A percentile compares a stretch with the other conserved stretches of the same genome.
Evolutionary conservation across 2,329 filamentous ascomycete species (phyloP).

Genomic region (Fusarium devonianum): DNA sequence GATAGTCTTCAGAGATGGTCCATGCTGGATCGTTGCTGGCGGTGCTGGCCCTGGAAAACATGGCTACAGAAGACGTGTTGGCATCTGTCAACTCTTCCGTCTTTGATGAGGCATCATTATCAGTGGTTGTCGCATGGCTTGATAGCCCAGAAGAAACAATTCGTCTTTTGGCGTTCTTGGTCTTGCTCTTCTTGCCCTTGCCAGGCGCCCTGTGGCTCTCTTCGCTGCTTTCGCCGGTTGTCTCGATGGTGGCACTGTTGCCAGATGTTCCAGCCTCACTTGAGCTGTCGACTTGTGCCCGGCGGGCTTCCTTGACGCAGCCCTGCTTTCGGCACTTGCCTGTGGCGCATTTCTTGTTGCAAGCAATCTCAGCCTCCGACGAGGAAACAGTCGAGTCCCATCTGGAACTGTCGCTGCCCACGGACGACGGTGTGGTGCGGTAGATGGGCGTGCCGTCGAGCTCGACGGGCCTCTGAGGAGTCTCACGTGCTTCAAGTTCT

Average conservation of each 20-base stretch:
- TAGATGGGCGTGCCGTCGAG: neutral
- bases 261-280: slow-evolving; percentile 5
- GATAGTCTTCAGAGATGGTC: slow-evolving; percentile 47
- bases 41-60: slow-evolving; percentile 4
- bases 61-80: neutral
- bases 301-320: neutral
- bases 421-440: slow-evolving; percentile 14
- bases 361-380: neutral
- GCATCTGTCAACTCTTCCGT: slow-evolving; percentile 9
- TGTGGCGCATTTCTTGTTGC: slow-evolving; percentile 4
- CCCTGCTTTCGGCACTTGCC: neutral
- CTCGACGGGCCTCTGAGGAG: neutral
- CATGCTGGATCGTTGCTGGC: slow-evolving; percentile 32
- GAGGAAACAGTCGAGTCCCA: neutral
- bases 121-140: slow-evolving; percentile 1
- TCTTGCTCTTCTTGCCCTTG: slow-evolving; percentile 7
- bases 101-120: slow-evolving; percentile 11
- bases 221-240: neutral
- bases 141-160: slow-evolving; percentile 7
- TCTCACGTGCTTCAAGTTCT: neutral
- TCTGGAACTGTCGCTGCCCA: neutral
- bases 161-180: neutral
- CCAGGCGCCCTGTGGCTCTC: neutral
- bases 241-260: neutral
- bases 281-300: slow-evolving; percentile 6